Percentiles rank a stretch among this genome's conserved stretches.
Conservation (phyloP, 2,329 filamentous ascomycete genomes). For the Rhynchosporium secalis region DNA sequence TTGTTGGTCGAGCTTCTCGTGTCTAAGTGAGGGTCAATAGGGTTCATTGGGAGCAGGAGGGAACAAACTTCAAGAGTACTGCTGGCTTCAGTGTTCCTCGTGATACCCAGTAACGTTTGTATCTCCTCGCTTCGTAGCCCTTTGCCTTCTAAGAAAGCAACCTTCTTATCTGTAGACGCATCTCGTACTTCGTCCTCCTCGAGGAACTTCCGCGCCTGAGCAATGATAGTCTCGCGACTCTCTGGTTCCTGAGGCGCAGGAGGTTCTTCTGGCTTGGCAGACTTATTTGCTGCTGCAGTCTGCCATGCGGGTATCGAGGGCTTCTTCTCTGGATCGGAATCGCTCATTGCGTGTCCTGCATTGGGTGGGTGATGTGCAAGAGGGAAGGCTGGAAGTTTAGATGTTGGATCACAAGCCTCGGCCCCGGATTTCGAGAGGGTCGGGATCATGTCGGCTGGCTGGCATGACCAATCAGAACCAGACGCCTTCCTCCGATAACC, state of each 20-base stretch:
- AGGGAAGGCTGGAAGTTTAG: constrained; percentile 8
- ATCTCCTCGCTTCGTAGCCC: constrained; percentile 69
- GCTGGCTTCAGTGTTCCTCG: constrained; percentile 34
- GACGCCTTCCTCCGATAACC: constrained; percentile 13
- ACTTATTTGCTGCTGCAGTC: constrained; percentile 20
- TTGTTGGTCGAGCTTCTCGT: constrained; percentile 2
- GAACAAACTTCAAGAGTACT: constrained; percentile 12
- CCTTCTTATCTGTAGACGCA: constrained; percentile 70
- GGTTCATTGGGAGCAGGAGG: not conserved
- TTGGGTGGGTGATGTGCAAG: constrained; percentile 6
- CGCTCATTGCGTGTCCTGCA: constrained; percentile 32
- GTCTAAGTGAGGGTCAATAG: constrained; percentile 9
- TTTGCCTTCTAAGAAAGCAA: constrained; percentile 75
- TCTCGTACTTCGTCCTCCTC: constrained; percentile 70
- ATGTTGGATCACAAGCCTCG: constrained; percentile 24
- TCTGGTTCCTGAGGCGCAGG: constrained; percentile 17
- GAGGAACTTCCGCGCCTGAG: constrained; percentile 75
- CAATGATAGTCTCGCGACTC: constrained; percentile 45
- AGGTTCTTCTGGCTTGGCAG: constrained; percentile 12
- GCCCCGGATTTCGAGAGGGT: constrained; percentile 17
- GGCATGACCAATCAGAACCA: constrained; percentile 1
- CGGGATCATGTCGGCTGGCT: constrained; percentile 29
- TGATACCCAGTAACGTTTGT: constrained; percentile 57
- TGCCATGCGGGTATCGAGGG: constrained; percentile 35
- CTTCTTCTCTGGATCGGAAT: constrained; percentile 32